Conservation (phyloP, 345 rosid genomes). For the Heritiera littoralis region DNA sequence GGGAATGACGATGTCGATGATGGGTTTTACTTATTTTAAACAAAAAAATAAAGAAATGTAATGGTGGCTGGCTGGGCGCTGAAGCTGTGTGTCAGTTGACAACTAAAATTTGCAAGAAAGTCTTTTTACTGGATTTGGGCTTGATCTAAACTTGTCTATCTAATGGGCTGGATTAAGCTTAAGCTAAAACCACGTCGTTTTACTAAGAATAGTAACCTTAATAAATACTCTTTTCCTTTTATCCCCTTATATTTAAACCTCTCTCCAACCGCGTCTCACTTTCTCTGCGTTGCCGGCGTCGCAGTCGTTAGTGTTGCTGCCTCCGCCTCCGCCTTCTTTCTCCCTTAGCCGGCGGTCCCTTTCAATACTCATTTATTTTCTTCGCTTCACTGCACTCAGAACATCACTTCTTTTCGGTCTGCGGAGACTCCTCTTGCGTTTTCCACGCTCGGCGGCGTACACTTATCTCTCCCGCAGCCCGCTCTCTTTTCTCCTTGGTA, state of each 20-base stretch:
- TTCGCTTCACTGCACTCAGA: background rate
- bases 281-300: no score
- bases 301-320: no score
- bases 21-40: constrained; percentile 2
- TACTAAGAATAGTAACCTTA: no score
- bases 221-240: no score
- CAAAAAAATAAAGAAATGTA: background rate
- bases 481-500: background rate
- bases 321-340: background rate
- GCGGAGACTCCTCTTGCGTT: background rate
- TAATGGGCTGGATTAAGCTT: no score
- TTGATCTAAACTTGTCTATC: no score
- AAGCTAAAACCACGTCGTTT: no score
- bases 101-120: no score
- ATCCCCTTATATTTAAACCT: no score
- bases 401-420: background rate
- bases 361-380: background rate
- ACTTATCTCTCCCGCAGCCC: background rate
- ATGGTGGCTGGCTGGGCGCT: background rate
- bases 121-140: no score
- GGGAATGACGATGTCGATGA: background rate
- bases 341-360: background rate
- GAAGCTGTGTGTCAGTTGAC: background rate
- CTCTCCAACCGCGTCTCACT: no score
- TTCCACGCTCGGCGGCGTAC: background rate